phyloP scores from a whole-genome alignment of 768 basidiomycete genomes.

The Pisolithus albus region DNA sequence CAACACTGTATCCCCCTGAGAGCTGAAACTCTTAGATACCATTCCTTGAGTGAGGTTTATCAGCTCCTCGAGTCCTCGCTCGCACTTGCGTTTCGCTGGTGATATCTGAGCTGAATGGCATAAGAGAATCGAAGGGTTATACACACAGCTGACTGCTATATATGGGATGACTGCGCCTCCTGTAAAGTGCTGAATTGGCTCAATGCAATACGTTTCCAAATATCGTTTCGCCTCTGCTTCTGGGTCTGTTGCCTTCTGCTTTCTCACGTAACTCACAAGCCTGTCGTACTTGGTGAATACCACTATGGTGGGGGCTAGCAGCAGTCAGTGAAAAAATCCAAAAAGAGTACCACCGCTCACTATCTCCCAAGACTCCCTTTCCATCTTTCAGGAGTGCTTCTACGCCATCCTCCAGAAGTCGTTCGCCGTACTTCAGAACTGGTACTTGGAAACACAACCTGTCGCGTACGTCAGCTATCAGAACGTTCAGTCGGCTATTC shows the following conservation, averaged over 20 bases:
- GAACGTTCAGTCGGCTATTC: neutral
- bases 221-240: neutral
- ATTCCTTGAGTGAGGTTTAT: neutral
- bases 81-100: neutral
- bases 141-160: neutral
- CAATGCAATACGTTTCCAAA: neutral
- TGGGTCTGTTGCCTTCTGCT: neutral
- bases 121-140: neutral
- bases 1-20: neutral
- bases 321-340: neutral
- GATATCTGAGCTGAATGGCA: neutral
- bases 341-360: neutral
- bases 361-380: neutral
- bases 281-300: conserved; percentile 5
- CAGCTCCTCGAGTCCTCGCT: neutral
- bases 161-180: neutral
- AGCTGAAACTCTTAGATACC: neutral
- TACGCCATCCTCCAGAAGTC: conserved; percentile 2
- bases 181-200: neutral
- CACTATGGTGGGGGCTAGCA: conserved; percentile 1
- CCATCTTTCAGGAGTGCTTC: neutral
- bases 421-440: neutral
- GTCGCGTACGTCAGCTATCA: neutral
- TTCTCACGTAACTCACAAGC: neutral
- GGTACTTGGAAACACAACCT: conserved; percentile 2